Percentiles rank a stretch among this genome's conserved stretches.
These are phyloP conservation scores for Holtermannia corniformis DNA, from an alignment of 768 basidiomycete genomes.

Conservation along the genomic window DNA sequence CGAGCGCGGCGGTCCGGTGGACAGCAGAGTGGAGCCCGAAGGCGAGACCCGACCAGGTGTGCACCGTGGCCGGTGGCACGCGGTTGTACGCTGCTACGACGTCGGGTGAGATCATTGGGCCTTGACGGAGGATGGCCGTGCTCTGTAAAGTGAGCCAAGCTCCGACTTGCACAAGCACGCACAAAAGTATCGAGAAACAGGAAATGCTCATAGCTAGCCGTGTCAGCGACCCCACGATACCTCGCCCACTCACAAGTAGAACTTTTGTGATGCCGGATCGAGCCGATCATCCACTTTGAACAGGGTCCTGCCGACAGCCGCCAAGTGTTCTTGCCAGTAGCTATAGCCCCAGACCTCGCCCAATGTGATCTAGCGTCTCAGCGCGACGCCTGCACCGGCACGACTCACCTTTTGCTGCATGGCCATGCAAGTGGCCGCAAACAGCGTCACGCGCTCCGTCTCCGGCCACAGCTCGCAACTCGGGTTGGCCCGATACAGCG, in stretches of 20 bases:
- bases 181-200: background rate
- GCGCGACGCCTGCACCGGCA: background rate
- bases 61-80: constrained; percentile 7
- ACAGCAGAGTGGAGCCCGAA: constrained; percentile 19
- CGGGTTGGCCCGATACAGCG: background rate
- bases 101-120: constrained; percentile 3
- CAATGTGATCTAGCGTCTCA: constrained; percentile 20
- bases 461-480: constrained; percentile 1
- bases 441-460: constrained; percentile 20
- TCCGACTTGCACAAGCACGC: too few species aligned
- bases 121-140: background rate
- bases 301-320: constrained; percentile 4
- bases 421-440: constrained; percentile 26
- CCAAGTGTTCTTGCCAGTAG: constrained; percentile 12
- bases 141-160: constrained; percentile 6
- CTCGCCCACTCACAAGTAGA: constrained; percentile 15
- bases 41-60: constrained; percentile 25
- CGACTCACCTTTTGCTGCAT: constrained; percentile 28
- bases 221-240: too few species aligned
- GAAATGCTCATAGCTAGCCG: background rate
- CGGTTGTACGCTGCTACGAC: constrained; percentile 5
- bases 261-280: constrained; percentile 14
- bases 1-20: constrained; percentile 18
- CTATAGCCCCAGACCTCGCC: constrained; percentile 31
- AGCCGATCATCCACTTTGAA: constrained; percentile 7